Conservation (phyloP, 2,329 filamentous ascomycete species). For the Arachnomyces sp. region DNA sequence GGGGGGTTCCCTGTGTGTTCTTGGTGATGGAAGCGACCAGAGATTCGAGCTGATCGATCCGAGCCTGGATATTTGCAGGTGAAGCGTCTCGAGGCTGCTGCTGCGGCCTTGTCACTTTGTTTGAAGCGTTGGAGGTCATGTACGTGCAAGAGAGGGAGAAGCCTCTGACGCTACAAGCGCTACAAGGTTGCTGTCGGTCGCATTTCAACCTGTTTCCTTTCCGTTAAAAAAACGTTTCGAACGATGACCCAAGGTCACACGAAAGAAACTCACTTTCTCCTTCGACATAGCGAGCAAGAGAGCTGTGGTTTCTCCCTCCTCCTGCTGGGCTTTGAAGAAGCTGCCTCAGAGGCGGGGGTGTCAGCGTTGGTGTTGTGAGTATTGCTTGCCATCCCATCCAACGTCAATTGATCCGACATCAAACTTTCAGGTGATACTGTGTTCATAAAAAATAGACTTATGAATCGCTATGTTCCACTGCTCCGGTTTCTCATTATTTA, state of each 20-base stretch:
- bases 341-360: too few relatives aligned
- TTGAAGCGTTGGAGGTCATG: conserved; percentile 1
- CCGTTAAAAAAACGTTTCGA: not conserved
- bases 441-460: too few relatives aligned
- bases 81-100: not conserved
- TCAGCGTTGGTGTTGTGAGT: too few relatives aligned
- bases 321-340: not conserved
- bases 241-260: not conserved
- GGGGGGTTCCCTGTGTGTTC: not conserved
- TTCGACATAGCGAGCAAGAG: conserved; percentile 7
- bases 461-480: too few relatives aligned
- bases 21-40: conserved; percentile 17
- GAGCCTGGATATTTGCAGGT: conserved; percentile 4
- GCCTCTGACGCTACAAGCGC: conserved; percentile 6
- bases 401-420: too few relatives aligned
- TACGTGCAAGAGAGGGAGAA: conserved; percentile 1
- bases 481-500: too few relatives aligned
- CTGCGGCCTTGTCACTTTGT: not conserved
- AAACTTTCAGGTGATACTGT: too few relatives aligned
- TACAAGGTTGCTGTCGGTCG: conserved; percentile 9
- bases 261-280: conserved; percentile 6
- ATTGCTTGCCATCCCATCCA: too few relatives aligned
- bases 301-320: conserved; percentile 10
- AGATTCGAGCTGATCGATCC: conserved; percentile 16
- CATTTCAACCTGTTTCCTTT: conserved; percentile 6